A percentile compares a stretch with the other conserved stretches of the same genome.
Conservation (phyloP, 1,139 yeast genomes). For the Debaryomyces psychrophilus region DNA sequence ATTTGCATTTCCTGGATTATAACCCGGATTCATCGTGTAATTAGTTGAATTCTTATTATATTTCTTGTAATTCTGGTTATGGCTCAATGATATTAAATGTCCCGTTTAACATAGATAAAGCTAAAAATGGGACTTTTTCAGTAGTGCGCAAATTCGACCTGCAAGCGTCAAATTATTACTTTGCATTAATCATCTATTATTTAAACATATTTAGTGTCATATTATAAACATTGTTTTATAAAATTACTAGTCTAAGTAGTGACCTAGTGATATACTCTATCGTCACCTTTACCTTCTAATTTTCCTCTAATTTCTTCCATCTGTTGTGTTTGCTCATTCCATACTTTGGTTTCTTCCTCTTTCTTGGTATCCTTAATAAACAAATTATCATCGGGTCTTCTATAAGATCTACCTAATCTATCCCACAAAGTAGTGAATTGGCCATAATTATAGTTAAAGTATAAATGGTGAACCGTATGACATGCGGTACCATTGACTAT, state of each 20-base stretch:
- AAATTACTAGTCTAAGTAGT: background rate
- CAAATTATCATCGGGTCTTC: constrained; percentile 86
- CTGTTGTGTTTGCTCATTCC: constrained; percentile 73
- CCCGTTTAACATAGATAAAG: background rate
- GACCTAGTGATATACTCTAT: constrained; percentile 40
- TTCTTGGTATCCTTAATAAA: constrained; percentile 67
- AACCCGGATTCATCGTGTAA: constrained; percentile 3
- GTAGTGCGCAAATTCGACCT: constrained; percentile 1
- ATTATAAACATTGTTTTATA: background rate
- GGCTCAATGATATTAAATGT: background rate
- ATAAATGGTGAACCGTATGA: constrained; percentile 94
- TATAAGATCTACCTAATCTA: constrained; percentile 89
- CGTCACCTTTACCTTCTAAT: constrained; percentile 76
- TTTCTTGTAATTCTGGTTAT: background rate
- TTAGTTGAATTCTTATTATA: background rate
- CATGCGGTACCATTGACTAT: constrained; percentile 97
- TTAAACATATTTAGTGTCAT: constrained; percentile 6
- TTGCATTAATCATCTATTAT: constrained; percentile 4
- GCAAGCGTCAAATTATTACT: background rate
- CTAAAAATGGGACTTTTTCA: background rate
- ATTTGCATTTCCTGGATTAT: constrained; percentile 2
- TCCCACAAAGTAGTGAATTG: constrained; percentile 99
- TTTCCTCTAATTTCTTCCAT: constrained; percentile 80
- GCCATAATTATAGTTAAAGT: constrained; percentile 96
- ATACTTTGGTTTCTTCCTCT: constrained; percentile 53